phyloP scores from a whole-genome alignment of 495 filamentous ascomycete species.

The Aspergillus asperescens region DNA sequence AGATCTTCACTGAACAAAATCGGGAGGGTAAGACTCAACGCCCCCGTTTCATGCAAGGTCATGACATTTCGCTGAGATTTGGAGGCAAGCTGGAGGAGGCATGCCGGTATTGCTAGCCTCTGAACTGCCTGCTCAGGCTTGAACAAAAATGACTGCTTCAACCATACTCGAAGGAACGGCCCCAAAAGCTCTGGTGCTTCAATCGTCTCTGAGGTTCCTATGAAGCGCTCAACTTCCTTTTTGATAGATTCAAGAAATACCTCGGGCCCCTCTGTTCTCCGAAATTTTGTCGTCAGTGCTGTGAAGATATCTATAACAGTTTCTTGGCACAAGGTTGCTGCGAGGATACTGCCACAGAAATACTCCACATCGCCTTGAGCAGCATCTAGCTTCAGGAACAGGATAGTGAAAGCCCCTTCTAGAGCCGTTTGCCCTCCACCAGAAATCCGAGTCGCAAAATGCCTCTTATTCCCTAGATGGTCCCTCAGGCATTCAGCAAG shows the following conservation, averaged over 20 bases:
- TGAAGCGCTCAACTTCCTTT: slow-evolving; percentile 28
- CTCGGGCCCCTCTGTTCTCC: slow-evolving; percentile 2
- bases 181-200: slow-evolving; percentile 40
- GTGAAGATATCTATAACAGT: slow-evolving; percentile 48
- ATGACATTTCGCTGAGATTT: slow-evolving; percentile 70
- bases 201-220: slow-evolving; percentile 39
- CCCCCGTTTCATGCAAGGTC: slow-evolving; percentile 70
- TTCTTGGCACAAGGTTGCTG: slow-evolving; percentile 76
- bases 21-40: slow-evolving; percentile 67
- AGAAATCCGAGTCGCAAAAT: slow-evolving; percentile 68
- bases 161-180: slow-evolving; percentile 40
- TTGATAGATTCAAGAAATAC: slow-evolving; percentile 22
- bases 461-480: slow-evolving; percentile 81
- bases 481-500: slow-evolving; percentile 70
- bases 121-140: slow-evolving; percentile 22
- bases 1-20: slow-evolving; percentile 52
- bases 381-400: slow-evolving; percentile 48
- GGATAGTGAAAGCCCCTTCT: slow-evolving; percentile 59
- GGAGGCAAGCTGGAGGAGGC: slow-evolving; percentile 40
- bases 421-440: slow-evolving; percentile 75
- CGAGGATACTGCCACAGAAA: slow-evolving; percentile 78
- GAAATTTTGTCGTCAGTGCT: slow-evolving; percentile 28
- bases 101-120: slow-evolving; percentile 36
- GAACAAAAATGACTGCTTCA: slow-evolving; percentile 27
- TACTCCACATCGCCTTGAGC: slow-evolving; percentile 61